Evolutionary conservation across 139 green algal species (phyloP).

Genomic region (Chloropicon primus): DNA sequence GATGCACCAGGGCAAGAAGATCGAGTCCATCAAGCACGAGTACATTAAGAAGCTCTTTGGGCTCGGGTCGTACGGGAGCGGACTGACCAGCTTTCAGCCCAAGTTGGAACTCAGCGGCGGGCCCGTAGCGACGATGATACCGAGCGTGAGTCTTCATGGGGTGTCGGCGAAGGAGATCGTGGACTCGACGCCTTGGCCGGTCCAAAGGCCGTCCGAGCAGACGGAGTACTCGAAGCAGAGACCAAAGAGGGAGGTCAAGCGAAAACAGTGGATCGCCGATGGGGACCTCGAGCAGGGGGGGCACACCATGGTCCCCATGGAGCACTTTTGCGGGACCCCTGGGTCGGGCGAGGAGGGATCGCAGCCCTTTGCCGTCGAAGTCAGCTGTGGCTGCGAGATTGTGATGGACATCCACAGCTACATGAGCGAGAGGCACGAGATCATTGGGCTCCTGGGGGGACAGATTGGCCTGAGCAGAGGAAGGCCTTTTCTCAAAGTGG

Average conservation of each 20-base stretch:
- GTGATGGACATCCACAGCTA: conserved; percentile 64
- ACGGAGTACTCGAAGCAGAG: neutral
- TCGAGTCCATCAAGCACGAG: neutral
- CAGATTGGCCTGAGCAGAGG: neutral
- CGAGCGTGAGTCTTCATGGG: no score
- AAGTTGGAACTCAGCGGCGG: neutral
- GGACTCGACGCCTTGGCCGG: no score
- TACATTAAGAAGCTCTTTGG: no score
- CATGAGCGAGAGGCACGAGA: conserved; percentile 38
- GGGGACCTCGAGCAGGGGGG: conserved; percentile 8
- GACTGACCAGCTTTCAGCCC: no score
- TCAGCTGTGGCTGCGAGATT: conserved; percentile 29
- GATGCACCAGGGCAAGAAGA: conserved; percentile 42
- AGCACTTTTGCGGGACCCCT: conserved; percentile 27
- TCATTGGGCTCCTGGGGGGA: conserved; percentile 55
- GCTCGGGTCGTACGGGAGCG: no score
- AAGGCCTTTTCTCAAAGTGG: conserved; percentile 8
- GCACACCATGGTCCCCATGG: conserved; percentile 33
- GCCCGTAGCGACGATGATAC: no score
- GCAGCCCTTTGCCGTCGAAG: conserved; percentile 40
- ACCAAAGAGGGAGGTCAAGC: neutral
- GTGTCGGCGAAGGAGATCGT: no score
- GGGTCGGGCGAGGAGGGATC: conserved; percentile 9
- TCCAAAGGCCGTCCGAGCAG: neutral
- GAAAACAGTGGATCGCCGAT: neutral